Evolutionary conservation across 441 rosid genomes (phyloP), one percentile per base, ranked within the genome.

Genomic region (Syzygium malaccense): DNA sequence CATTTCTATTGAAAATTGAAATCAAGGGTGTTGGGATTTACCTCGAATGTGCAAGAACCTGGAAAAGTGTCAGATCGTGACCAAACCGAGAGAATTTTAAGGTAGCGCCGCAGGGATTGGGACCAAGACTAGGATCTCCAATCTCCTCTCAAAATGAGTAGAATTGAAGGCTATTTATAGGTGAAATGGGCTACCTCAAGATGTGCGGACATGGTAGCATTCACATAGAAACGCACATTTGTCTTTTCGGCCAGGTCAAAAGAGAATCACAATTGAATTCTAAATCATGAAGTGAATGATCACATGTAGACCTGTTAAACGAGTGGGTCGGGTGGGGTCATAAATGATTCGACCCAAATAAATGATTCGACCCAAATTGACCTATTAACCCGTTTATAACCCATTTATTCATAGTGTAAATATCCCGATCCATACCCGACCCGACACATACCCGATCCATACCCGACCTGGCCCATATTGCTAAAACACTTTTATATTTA

Each of bases 21-120:
- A 56, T 20, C 2, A 8, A 56, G 25, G 28, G 26, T 56, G 60
- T 8, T 56, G 25, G 60, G 11, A 56, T 26, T 58, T 58, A 58
- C 3, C 64, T 58, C 20, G n/a, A 26, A 26, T 23, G 15, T 26
- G 64, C 3, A 7, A 26, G 8, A 58, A 26, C 64, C 13, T 23
- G 0, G n/a, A n/a, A n/a, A n/a, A n/a, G n/a, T 58, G n/a, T 26
- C 7, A 2, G 15, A 58, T 7, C 1, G 2, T 5, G 30, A 58
- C 64, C 17, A 28, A 20, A 41, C 1, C 8, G 18, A 60, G 66
- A 60, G 13, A 12, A 12, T 41, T 41, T 41, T 41, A 41, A 6
- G 45, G 7, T 41, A 41, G 8, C 45, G 8, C 18, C 1, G 2
- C 8, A 58, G 25, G 64, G 12, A 58, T 26, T 5, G 6, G 18